Evolutionary conservation across 768 basidiomycete species (phyloP).

Genomic region (Guyanaporus albipodus): DNA sequence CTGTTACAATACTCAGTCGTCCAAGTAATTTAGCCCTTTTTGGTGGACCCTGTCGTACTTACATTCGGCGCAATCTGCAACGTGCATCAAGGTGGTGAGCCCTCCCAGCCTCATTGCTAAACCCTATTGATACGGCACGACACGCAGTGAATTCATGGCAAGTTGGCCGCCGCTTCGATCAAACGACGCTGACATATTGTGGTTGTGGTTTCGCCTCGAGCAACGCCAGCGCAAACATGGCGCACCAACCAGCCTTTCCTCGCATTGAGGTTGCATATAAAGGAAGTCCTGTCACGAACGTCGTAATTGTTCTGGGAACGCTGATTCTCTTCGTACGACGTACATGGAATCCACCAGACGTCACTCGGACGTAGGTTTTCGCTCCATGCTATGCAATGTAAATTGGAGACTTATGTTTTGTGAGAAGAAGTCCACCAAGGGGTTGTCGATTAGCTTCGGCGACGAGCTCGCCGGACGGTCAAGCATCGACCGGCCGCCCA

Average conservation of each 20-base stretch:
- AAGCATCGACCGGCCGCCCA: neutral
- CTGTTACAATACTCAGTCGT: too few relatives aligned
- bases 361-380: slow-evolving; percentile 12
- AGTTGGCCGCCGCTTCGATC: slow-evolving; percentile 18
- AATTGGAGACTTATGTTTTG: neutral
- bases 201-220: neutral
- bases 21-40: neutral
- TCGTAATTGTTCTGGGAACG: too few relatives aligned
- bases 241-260: neutral
- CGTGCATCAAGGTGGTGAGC: slow-evolving; percentile 6
- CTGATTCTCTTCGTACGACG: too few relatives aligned
- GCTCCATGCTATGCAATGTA: neutral
- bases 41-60: slow-evolving; percentile 2
- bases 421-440: slow-evolving; percentile 5
- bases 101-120: slow-evolving; percentile 11
- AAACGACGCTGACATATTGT: slow-evolving; percentile 1
- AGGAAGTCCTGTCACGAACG: neutral
- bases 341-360: slow-evolving; percentile 3
- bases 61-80: neutral
- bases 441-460: too few relatives aligned
- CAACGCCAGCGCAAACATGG: slow-evolving; percentile 1
- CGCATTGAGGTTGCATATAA: slow-evolving; percentile 11
- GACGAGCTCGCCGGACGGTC: neutral
- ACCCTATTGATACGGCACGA: neutral
- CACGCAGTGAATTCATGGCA: slow-evolving; percentile 10